A percentile compares a stretch with the other conserved stretches of the same genome.
Conservation (phyloP, 2,329 filamentous ascomycete species). For the Aspergillus floridensis region DNA sequence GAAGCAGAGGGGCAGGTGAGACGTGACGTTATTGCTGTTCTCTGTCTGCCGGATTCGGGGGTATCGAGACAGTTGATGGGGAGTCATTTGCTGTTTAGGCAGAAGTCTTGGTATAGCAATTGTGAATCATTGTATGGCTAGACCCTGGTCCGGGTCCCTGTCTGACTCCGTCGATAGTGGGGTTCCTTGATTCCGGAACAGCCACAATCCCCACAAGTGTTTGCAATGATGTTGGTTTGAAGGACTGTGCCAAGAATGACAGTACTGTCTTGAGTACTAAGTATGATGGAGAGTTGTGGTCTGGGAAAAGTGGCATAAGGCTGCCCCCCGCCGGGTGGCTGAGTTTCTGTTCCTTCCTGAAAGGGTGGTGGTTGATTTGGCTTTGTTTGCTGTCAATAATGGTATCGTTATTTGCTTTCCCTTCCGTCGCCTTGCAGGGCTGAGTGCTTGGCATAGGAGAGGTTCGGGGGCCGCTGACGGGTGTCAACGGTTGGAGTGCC, state of each 20-base stretch:
- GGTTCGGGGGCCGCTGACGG: not conserved
- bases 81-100: not conserved
- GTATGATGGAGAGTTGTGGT: not conserved
- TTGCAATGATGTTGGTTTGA: not conserved
- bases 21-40: too few species aligned
- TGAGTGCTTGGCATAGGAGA: not conserved
- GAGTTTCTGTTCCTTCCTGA: not conserved
- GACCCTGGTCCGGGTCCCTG: not conserved
- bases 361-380: not conserved
- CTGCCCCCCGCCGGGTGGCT: not conserved
- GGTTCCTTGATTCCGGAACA: not conserved
- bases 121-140: not conserved
- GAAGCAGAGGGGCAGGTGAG: not conserved
- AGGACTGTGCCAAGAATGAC: not conserved
- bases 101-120: conserved; percentile 1
- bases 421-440: not conserved
- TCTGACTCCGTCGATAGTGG: not conserved
- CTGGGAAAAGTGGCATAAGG: not conserved
- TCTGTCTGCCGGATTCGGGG: not conserved
- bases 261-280: not conserved
- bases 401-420: not conserved
- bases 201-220: not conserved
- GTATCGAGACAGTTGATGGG: not conserved
- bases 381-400: not conserved
- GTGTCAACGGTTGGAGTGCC: not conserved